Base-by-base conservation (phyloP, 352 stramenopile genomes). In the Globisporangium emineosum region DNA sequence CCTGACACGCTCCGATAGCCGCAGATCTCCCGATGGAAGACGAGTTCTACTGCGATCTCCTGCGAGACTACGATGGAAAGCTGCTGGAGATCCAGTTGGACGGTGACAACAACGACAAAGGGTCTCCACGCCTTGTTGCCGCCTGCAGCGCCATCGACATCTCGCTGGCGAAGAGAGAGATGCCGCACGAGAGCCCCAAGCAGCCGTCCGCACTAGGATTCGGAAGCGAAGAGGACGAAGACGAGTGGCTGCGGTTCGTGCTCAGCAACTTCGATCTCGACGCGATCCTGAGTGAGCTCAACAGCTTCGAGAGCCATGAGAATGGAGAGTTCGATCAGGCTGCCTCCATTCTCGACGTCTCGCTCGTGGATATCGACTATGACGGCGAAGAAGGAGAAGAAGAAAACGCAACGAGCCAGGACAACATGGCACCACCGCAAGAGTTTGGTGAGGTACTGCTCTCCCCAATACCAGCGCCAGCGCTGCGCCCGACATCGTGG, bases 1-100 rank as follows among this genome's bases (percentile, higher is more conserved):
- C 25, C 17, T 45, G 29, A 32, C 29, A 5, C n/a, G 19, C 15
- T 58, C 52, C 23, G n/a, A 67, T 67, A 62, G 50, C 35, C 4
- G 12, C 25, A 35, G 29, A 21, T 9, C 49, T 12, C 25, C 49
- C n/a, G n/a, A 62, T 66, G 67, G 60, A 42, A 40, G 33, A 69
- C 19, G 62, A 70, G 25, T 79, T 73, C 65, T 69, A 78, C 13
- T 65, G 35, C 35, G 63, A 43, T 35, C 70, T 77, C 29, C 42
- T 82, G 35, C 35, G 49, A 45, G 57, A 58, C 30, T 77, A 64
- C 53, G 65, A 78, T 33, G 50, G 49, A 19, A 66, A 72, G 27
- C 57, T 78, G 47, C 53, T 78, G 1, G 70, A 82, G 53, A 64
- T 82, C 33, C 64, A 82, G 29, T 29, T 82, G 40, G 65, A 75